Conservation (phyloP, 1,139 yeast species). For the Arxiozyma bovina region DNA sequence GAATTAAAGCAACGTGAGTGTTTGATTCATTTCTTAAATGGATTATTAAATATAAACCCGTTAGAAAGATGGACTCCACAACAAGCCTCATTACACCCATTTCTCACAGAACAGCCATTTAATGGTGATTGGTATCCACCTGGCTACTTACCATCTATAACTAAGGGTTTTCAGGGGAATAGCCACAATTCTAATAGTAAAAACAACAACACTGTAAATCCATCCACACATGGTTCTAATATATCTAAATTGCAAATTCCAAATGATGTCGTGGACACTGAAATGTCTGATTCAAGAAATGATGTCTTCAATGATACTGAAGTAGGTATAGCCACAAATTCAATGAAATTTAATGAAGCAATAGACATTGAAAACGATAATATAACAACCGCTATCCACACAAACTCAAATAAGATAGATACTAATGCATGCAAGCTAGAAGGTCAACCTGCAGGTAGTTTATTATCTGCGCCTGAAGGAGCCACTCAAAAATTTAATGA, state of each 20-base stretch:
- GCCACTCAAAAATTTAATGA: slow-evolving; percentile 14
- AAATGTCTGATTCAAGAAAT: not conserved
- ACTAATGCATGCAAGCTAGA: not conserved
- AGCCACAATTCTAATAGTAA: not conserved
- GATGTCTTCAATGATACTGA: not conserved
- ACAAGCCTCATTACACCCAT: slow-evolving; percentile 89
- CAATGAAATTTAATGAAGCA: too few relatives aligned
- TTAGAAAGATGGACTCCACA: slow-evolving; percentile 95
- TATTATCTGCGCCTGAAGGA: slow-evolving; percentile 16
- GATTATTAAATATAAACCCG: slow-evolving; percentile 77
- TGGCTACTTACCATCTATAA: slow-evolving; percentile 22
- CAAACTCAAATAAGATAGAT: not conserved
- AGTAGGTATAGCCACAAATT: too few relatives aligned
- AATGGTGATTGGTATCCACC: slow-evolving; percentile 43
- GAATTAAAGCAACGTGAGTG: slow-evolving; percentile 68
- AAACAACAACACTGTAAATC: not conserved
- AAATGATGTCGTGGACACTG: not conserved
- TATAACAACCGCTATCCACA: not conserved
- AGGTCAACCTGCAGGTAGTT: not conserved
- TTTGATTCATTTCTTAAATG: slow-evolving; percentile 68
- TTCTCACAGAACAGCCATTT: slow-evolving; percentile 50
- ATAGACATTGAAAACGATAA: too few relatives aligned
- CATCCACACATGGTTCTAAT: not conserved
- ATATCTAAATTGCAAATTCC: not conserved
- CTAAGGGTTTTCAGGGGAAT: slow-evolving; percentile 7